Evolutionary conservation across 805 yeast species (phyloP).

Genomic region (Suhomyces faveliae): DNA sequence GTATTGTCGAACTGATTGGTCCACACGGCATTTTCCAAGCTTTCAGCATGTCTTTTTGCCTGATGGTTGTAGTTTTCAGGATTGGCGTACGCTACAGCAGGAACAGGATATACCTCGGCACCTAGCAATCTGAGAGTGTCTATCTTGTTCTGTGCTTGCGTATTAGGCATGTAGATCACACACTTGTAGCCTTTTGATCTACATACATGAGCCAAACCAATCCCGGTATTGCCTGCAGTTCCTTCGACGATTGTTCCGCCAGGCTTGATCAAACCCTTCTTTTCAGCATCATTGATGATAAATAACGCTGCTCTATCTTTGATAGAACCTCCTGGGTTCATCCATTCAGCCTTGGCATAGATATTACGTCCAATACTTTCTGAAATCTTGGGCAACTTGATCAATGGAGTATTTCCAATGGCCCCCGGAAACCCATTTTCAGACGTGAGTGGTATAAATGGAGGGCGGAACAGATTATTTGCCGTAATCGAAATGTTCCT

Average conservation of each 20-base stretch:
- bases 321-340: constrained; percentile 93
- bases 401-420: constrained; percentile 89
- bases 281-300: constrained; percentile 76
- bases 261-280: constrained; percentile 56
- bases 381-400: constrained; percentile 58
- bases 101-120: constrained; percentile 85
- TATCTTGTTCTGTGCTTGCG: constrained; percentile 79
- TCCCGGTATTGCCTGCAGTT: constrained; percentile 96
- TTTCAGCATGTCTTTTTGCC: constrained; percentile 81
- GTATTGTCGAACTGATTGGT: constrained; percentile 87
- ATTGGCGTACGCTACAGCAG: constrained; percentile 78
- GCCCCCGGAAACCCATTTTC: constrained; percentile 74
- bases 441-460: constrained; percentile 65
- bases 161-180: constrained; percentile 87
- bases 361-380: constrained; percentile 65
- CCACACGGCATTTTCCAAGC: constrained; percentile 79
- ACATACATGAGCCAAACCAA: constrained; percentile 80
- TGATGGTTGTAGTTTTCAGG: constrained; percentile 86
- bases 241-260: constrained; percentile 93
- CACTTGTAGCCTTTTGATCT: constrained; percentile 81
- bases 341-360: constrained; percentile 87
- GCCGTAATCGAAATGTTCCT: constrained; percentile 10
- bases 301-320: constrained; percentile 87
- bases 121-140: constrained; percentile 74
- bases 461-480: constrained; percentile 22